Base-by-base conservation (phyloP, 1,284 basidiomycete species). In the Taiwanofungus camphoratus region DNA sequence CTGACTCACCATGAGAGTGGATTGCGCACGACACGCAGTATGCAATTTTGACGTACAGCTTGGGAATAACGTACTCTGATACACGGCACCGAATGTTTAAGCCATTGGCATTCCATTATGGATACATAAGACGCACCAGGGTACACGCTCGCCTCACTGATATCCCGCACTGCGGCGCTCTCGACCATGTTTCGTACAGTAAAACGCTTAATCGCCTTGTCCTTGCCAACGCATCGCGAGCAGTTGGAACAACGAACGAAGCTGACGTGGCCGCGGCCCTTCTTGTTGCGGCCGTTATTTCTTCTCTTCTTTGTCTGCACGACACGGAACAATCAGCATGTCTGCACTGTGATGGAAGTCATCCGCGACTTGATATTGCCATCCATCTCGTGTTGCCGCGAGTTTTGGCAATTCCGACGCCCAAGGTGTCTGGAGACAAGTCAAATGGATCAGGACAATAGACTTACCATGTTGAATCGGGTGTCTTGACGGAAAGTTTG, bases 121-220 rank as follows among this genome's bases (percentile, higher is more conserved):
- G n/a, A n/a, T n/a, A 6, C 18, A 21, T 13, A 4, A 3, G 4
- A 76, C 87, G 55, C 59, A 93, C 92, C 92, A 52, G 75, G 69
- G 76, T 98, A 99, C 56, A 98, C 88, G 55, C 85, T 90, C 41
- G 95, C 94, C 62, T 99, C 96, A 65, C 86, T 91, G 66, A 99
- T 87, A 76, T 99, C 95, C 61, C 95, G 81, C 59, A 99, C 89
- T 52, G 95, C 95, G 46, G 95, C 95, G 61, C 91, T 89, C 80
- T 99, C 94, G 51, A 99, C 93, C 88, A 99, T 99, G 84, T 99
- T 99, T 71, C 94, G 87, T 63, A 99, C 94, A 43, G 94, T 97
- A 83, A 97, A 97, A 50, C 95, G 80, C 79, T 99, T 99, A 87
- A 99, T 98, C 56, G 96, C 95, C 84, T 97, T 99, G 79, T 99